Evolutionary conservation across 305 asterid genomes (phyloP), one percentile per base, ranked within the genome.

Genomic region (Coffea humblotiana): DNA sequence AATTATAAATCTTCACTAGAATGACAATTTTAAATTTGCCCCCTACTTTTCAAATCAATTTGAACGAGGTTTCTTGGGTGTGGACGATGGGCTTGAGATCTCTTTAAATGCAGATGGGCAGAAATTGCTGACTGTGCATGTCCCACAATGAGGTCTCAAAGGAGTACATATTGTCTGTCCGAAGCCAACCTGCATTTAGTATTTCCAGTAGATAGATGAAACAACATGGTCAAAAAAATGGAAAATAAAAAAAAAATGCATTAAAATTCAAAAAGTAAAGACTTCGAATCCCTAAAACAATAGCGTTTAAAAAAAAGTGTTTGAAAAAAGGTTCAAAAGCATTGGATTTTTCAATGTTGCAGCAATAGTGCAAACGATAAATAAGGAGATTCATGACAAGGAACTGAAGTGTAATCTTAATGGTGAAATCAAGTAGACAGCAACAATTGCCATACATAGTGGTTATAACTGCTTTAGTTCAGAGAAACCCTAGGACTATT

Each of bases 101-200:
- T 92, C 98, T 77, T 88, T 87, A 71, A 92, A 96, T 74, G 99
- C 97, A 14, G 97, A 93, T 3, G 99, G 97, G 80, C 99, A 96
- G 43, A 94, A 72, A 51, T 87, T 87, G 78, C 87, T 96, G 43
- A 94, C 74, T 21, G 82, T 81, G 87, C 99, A 96, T 74, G 82
- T 47, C 71, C 88, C 92, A 85, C 99, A 96, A 43, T 88, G 96
- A 10, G 99, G 99, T 67, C 99, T 86, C 51, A 92, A 85, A 66
- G 98, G 99, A 56, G 94, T 94, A 82, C 99, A 96, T 43, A 96
- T 76, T 10, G 97, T 96, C 89, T 96, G 99, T 72, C 99, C 99
- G 73, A 95, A 95, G 32, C 99, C 98, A 32, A 95, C 99, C 99
- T 95, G 82, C 81, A 71, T 71, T 12, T 11, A 81, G 11, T 6